phyloP scores from a whole-genome alignment of 108 stramenopile species.

The Aurantiochytrium sp. region DNA sequence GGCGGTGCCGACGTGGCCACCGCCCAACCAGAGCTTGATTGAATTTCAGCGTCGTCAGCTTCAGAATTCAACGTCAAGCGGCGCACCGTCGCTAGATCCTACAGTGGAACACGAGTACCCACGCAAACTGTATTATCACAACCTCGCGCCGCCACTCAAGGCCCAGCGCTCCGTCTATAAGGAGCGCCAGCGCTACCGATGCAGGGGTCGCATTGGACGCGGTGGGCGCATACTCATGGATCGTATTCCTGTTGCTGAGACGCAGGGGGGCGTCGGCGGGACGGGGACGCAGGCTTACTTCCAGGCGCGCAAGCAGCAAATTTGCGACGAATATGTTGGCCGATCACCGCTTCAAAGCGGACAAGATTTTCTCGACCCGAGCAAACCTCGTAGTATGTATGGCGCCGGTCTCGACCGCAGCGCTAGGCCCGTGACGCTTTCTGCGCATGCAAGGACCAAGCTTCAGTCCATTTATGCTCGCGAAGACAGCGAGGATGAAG shows the following conservation, averaged over 20 bases:
- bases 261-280: background rate
- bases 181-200: background rate
- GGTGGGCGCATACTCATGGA: background rate
- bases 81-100: background rate
- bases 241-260: background rate
- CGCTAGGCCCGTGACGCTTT: background rate
- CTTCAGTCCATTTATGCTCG: background rate
- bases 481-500: slow-evolving; percentile 12
- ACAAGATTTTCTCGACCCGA: slow-evolving; percentile 8
- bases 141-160: background rate
- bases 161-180: background rate
- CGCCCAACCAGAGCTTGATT: background rate
- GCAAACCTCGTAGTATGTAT: background rate
- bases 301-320: background rate
- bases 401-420: background rate
- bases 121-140: background rate
- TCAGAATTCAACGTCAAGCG: background rate
- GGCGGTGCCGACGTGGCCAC: background rate
- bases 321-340: background rate
- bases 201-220: background rate
- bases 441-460: background rate
- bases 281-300: background rate
- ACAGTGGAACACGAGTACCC: background rate
- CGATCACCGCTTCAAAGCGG: background rate
- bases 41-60: background rate